These are phyloP conservation scores for Lactarius evosmus DNA, from an alignment of 768 basidiomycete genomes.

Conservation along the genomic window DNA sequence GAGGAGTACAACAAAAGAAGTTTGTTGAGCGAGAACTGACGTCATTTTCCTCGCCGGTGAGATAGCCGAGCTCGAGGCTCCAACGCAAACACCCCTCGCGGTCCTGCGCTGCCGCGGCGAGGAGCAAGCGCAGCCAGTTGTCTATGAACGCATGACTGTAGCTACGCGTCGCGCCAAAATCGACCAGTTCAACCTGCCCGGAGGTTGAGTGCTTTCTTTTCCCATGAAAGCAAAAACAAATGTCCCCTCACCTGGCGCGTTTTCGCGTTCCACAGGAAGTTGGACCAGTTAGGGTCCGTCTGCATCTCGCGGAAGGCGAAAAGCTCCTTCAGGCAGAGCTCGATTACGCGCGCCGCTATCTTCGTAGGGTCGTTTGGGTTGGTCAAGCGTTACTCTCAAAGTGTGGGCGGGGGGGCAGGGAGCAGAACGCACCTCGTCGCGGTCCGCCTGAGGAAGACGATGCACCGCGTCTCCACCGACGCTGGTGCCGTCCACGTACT, in stretches of 20 bases:
- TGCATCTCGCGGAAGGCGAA: slow-evolving; percentile 94
- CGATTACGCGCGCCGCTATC: slow-evolving; percentile 82
- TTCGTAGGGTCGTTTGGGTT: slow-evolving; percentile 33
- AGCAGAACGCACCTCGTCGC: slow-evolving; percentile 61
- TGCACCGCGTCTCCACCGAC: slow-evolving; percentile 63
- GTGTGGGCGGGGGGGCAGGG: background rate
- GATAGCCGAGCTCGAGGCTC: slow-evolving; percentile 82
- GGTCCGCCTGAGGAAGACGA: slow-evolving; percentile 56
- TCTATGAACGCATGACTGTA: slow-evolving; percentile 88
- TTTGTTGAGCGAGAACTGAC: slow-evolving; percentile 39
- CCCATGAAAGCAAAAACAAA: background rate
- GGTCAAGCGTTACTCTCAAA: background rate
- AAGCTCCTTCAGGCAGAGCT: slow-evolving; percentile 85
- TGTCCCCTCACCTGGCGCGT: slow-evolving; percentile 52
- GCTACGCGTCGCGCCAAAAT: slow-evolving; percentile 92
- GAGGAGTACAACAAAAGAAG: too few relatives aligned
- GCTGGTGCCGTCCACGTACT: slow-evolving; percentile 74
- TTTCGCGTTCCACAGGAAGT: slow-evolving; percentile 82
- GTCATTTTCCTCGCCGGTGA: slow-evolving; percentile 84
- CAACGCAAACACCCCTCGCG: slow-evolving; percentile 60
- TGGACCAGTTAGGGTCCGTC: slow-evolving; percentile 98
- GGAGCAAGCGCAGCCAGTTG: slow-evolving; percentile 80
- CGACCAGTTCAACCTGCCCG: slow-evolving; percentile 75
- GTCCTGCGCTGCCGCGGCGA: slow-evolving; percentile 71
- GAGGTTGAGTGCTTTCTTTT: background rate